Conservation (phyloP, 2,329 filamentous ascomycete species). For the Colletotrichum plurivorum region DNA sequence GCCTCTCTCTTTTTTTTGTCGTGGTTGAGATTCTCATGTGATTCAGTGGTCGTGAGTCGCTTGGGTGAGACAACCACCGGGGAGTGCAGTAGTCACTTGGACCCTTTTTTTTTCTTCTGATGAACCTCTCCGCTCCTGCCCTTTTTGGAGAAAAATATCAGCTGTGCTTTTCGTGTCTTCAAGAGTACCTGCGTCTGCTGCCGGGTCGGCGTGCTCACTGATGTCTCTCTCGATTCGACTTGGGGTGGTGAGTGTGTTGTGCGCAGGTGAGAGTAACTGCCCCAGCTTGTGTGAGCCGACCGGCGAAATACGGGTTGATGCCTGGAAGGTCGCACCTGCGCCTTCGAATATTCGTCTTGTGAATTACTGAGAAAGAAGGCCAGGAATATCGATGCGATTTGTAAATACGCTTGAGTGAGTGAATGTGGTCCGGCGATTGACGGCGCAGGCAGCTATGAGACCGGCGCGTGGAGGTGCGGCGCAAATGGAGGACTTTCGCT, state of each 20-base stretch:
- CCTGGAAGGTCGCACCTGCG: neutral
- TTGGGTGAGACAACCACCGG: constrained; percentile 13
- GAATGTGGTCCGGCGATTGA: neutral
- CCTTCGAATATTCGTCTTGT: neutral
- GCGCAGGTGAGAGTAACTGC: neutral
- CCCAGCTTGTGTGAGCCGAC: neutral
- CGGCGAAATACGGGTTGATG: neutral
- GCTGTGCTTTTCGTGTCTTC: neutral
- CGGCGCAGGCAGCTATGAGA: neutral
- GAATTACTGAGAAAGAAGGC: too few species aligned
- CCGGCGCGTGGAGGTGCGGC: neutral
- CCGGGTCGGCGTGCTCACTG: constrained; percentile 2
- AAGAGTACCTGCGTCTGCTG: constrained; percentile 19
- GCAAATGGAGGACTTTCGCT: neutral
- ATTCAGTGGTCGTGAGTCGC: constrained; percentile 14
- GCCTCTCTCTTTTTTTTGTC: constrained; percentile 9
- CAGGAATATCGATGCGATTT: neutral
- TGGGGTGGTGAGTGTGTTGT: neutral
- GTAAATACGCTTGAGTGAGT: neutral
- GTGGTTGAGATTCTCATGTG: constrained; percentile 14
- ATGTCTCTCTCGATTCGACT: neutral
- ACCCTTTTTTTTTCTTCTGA: neutral
- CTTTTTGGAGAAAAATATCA: neutral
- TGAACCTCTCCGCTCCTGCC: neutral
- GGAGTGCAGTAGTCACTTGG: constrained; percentile 12